These are phyloP conservation scores for Pterocarpus santalinus DNA, from an alignment of 306 rosid genomes.

Conservation along the genomic window DNA sequence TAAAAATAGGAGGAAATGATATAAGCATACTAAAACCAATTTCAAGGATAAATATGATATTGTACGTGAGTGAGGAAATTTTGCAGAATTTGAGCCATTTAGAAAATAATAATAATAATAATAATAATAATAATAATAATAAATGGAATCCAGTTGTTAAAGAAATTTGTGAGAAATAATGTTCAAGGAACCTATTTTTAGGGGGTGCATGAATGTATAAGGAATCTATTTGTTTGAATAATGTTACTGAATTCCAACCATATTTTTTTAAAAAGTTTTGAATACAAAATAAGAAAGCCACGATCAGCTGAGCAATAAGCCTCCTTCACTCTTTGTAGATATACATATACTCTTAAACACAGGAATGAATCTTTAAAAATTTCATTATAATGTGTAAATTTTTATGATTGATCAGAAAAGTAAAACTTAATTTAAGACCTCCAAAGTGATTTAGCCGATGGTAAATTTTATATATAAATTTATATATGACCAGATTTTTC, in stretches of 20 bases:
- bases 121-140: neutral
- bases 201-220: neutral
- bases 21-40: neutral
- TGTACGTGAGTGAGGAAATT: neutral
- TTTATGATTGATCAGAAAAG: no score
- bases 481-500: no score
- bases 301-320: no score
- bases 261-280: neutral
- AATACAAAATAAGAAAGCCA: no score
- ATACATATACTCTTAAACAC: no score
- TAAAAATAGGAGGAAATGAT: neutral
- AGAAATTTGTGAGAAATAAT: conserved; percentile 26
- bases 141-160: conserved; percentile 11
- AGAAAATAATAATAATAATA: neutral
- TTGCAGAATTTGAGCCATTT: neutral
- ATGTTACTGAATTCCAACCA: neutral
- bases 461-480: no score
- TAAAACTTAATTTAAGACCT: no score
- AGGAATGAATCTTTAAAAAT: no score
- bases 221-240: neutral
- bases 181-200: neutral
- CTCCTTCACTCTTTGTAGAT: no score
- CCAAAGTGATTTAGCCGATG: no score
- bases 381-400: no score
- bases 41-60: conserved; percentile 24